Evolutionary conservation across 495 filamentous ascomycete species (phyloP), one percentile per base, ranked within the genome.

Genomic region (Aspergillus incahuasiensis): DNA sequence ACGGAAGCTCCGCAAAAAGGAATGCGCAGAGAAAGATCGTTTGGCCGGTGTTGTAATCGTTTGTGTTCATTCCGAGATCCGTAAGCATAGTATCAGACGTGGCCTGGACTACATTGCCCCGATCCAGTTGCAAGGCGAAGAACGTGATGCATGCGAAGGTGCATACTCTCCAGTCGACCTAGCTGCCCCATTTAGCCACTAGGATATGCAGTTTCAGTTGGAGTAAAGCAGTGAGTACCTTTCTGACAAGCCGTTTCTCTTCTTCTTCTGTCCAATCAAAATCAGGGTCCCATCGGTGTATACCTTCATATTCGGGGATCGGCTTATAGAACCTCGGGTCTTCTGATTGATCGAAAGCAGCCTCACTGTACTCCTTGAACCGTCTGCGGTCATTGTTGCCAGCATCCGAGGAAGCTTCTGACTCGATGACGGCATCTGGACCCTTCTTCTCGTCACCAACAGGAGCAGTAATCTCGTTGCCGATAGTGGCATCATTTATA

Each of bases 111-210:
- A 91, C 79, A 67, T 92, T 95, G 19, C 85, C 84, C 41, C 90
- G 78, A 62, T 95, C 90, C 1, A 92, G 74, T 58, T 95, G 88
- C 24, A 95, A 79, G 0, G 87, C 87, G 51, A 92, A 91, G 68
- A 94, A 92, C 69, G 89, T 92, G 22, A 90, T 64, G 59, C 88
- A 91, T 5, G 83, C 82, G 73, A 84, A 84, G 24, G 77, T 73
- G 53, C 81, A 84, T 9, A 91, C 72, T 13, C 77, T 71, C 43
- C 68, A 64, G 50, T 86, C 82, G 50, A 84, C 80, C 79, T 73
- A 57, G 13, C n/a, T 15, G 1, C 0, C n/a, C n/a, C n/a, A n/a
- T 4, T 65, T 40, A 68, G 40, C 55, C 34, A 34, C 22, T 21
- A 18, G 9, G 9, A 48, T 48, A 25, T 43, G 25, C 5, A 19